These are phyloP conservation scores for Anethum foeniculum DNA, from an alignment of 140 eudicot genomes.

Conservation along the genomic window DNA sequence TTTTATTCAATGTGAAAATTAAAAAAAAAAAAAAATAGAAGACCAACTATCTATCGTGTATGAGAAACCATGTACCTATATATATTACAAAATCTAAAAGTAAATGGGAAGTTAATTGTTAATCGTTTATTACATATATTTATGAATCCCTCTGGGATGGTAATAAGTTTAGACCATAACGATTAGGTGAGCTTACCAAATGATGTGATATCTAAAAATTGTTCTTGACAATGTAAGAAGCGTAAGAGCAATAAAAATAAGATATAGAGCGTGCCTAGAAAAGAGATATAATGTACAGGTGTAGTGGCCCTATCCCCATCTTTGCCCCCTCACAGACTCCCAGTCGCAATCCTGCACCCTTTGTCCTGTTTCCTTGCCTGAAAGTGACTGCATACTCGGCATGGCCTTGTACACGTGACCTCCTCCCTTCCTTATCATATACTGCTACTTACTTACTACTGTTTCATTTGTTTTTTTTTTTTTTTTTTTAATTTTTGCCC, in stretches of 20 bases:
- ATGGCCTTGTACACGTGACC: neutral
- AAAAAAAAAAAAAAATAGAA: no score
- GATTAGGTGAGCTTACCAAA: neutral
- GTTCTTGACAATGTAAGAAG: neutral
- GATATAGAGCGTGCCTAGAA: neutral
- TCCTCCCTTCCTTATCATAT: neutral
- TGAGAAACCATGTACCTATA: no score
- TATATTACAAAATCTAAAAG: no score
- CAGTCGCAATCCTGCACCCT: constrained; percentile 5
- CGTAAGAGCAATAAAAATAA: no score
- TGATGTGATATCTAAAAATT: neutral
- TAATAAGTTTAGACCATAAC: neutral
- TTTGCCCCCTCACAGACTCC: neutral
- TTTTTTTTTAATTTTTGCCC: no score
- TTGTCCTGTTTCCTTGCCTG: neutral
- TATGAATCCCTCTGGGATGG: neutral
- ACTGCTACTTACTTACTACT: no score
- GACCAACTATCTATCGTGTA: no score
- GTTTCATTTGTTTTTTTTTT: no score
- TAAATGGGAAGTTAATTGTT: no score
- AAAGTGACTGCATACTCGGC: neutral
- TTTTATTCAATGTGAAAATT: no score
- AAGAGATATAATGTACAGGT: neutral
- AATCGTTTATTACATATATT: no score
- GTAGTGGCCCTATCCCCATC: neutral